These are phyloP conservation scores for Priceomyces fermenticarens DNA, from an alignment of 805 yeast genomes.

Conservation along the genomic window DNA sequence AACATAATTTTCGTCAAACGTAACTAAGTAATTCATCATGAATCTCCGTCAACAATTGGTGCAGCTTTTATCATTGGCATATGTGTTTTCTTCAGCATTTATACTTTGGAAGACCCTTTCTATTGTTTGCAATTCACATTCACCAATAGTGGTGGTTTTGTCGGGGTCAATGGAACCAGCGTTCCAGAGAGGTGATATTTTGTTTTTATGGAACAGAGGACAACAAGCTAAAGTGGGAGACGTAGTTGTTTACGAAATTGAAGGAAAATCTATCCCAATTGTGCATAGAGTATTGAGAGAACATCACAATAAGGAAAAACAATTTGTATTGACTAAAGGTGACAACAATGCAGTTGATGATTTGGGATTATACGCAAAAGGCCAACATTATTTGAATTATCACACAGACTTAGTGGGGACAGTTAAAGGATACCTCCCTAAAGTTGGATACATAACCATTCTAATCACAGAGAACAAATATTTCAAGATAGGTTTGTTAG, in stretches of 20 bases:
- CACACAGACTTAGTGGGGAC: conserved; percentile 80
- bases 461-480: conserved; percentile 85
- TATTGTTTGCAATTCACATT: conserved; percentile 72
- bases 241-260: conserved; percentile 85
- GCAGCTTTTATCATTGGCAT: conserved; percentile 69
- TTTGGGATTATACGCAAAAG: conserved; percentile 74
- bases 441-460: conserved; percentile 86
- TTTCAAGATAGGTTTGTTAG: conserved; percentile 76
- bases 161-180: conserved; percentile 99
- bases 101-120: conserved; percentile 88
- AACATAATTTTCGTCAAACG: no score
- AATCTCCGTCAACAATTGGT: conserved; percentile 57
- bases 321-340: conserved; percentile 86
- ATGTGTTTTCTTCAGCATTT: conserved; percentile 84
- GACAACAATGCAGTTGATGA: conserved; percentile 95
- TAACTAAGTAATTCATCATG: conserved; percentile 30
- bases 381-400: conserved; percentile 73
- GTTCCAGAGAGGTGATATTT: conserved; percentile 93
- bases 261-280: conserved; percentile 83
- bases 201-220: conserved; percentile 87
- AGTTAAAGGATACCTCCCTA: conserved; percentile 90
- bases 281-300: conserved; percentile 93
- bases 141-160: conserved; percentile 94
- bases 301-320: conserved; percentile 60
- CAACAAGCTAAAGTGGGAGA: conserved; percentile 74